These are phyloP conservation scores for Fraxinus americana DNA, from an alignment of 257 asterid genomes.

Conservation along the genomic window DNA sequence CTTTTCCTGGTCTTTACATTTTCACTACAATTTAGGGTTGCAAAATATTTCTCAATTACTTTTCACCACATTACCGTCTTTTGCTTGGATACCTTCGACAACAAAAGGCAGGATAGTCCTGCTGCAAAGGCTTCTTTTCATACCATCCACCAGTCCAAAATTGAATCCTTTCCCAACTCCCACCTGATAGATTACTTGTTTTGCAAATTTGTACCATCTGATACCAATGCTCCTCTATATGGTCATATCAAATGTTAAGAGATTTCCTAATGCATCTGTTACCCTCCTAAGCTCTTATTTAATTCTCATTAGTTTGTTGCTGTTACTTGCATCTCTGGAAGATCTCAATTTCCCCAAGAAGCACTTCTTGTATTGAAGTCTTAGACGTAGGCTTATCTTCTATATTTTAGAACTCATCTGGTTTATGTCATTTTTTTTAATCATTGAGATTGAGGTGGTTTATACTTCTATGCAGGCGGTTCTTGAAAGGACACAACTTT, in stretches of 20 bases:
- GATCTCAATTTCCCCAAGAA: background rate
- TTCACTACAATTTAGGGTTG: background rate
- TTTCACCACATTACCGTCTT: conserved; percentile 19
- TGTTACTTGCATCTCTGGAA: background rate
- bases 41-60: conserved; percentile 7
- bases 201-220: conserved; percentile 11
- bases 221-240: conserved; percentile 5
- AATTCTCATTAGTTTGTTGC: conserved; percentile 3
- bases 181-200: conserved; percentile 4
- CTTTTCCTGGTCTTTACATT: background rate
- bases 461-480: conserved; percentile 60
- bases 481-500: conserved; percentile 87
- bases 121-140: background rate
- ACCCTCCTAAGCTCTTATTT: background rate
- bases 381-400: conserved; percentile 4
- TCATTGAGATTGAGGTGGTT: conserved; percentile 26
- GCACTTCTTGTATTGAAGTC: conserved; percentile 5
- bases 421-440: conserved; percentile 7
- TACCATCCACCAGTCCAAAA: background rate
- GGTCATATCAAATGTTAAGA: conserved; percentile 15
- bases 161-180: conserved; percentile 10
- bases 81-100: conserved; percentile 19
- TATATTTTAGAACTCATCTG: conserved; percentile 2
- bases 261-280: background rate
- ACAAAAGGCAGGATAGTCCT: conserved; percentile 2